Percentiles rank a stretch among this genome's conserved stretches.
Conservation (phyloP, 306 rosid species). For the Aeschynomene evenia region DNA sequence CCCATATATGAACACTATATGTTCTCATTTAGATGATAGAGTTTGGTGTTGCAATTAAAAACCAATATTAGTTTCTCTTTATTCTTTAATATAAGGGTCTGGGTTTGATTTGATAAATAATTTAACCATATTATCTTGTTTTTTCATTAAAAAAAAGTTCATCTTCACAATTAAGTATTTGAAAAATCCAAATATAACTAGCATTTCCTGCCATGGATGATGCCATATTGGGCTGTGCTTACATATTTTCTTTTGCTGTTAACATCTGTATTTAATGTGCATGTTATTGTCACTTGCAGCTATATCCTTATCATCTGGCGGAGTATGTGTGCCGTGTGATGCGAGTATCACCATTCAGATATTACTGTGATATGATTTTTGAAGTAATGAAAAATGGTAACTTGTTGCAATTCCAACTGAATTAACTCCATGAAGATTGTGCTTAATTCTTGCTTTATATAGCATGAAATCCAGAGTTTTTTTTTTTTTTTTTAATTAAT, state of each 20-base stretch:
- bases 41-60: not conserved
- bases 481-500: not conserved
- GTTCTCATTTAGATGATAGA: not conserved
- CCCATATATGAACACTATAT: not conserved
- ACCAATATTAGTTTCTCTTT: not conserved
- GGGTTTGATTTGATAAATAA: constrained; percentile 9
- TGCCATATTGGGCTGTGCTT: not conserved
- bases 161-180: not conserved
- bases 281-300: constrained; percentile 66
- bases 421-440: constrained; percentile 11
- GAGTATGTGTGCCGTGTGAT: constrained; percentile 88
- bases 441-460: constrained; percentile 21
- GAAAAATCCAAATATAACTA: constrained; percentile 16
- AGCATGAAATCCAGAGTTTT: constrained; percentile 6
- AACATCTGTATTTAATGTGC: constrained; percentile 38
- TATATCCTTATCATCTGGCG: constrained; percentile 90
- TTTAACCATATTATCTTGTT: not conserved
- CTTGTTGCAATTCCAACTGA: constrained; percentile 33
- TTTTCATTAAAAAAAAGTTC: not conserved
- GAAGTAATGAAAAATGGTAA: constrained; percentile 97
- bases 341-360: constrained; percentile 94
- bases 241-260: constrained; percentile 25
- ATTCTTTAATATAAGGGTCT: not conserved
- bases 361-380: constrained; percentile 91
- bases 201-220: not conserved